Conservation (phyloP, 2,329 filamentous ascomycete species). For the Aspergillus aculeatinus region DNA sequence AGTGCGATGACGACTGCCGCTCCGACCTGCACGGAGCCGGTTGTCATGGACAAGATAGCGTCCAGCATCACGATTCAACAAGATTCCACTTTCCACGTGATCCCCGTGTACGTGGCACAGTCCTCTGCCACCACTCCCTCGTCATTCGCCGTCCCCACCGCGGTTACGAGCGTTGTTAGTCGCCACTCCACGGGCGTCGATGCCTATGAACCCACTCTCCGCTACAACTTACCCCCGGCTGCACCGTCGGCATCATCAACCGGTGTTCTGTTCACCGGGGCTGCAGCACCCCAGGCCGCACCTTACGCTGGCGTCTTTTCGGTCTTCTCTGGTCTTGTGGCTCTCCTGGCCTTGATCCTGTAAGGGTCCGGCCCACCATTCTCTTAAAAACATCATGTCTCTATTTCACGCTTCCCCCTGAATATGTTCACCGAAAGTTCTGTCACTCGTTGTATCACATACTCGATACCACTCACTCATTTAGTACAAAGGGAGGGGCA, state of each 20-base stretch:
- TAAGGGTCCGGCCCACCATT: conserved; percentile 12
- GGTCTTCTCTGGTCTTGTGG: conserved; percentile 24
- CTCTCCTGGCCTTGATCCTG: conserved; percentile 30
- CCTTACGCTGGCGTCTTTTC: conserved; percentile 24
- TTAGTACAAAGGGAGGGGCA: not conserved
- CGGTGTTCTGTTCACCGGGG: conserved; percentile 26
- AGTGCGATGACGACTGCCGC: not conserved
- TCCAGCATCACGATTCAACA: conserved; percentile 15
- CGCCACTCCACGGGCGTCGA: conserved; percentile 47
- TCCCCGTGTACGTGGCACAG: conserved; percentile 29
- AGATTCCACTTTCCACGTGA: conserved; percentile 23
- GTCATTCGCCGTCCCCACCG: conserved; percentile 20
- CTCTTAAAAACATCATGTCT: not conserved
- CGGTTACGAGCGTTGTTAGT: conserved; percentile 16
- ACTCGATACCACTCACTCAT: not conserved
- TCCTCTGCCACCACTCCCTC: conserved; percentile 20
- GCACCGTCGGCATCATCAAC: conserved; percentile 29
- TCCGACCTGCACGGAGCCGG: not conserved
- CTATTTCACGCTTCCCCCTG: not conserved
- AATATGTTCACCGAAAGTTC: not conserved
- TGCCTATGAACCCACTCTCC: conserved; percentile 36
- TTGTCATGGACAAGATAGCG: conserved; percentile 1
- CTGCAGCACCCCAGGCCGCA: conserved; percentile 19
- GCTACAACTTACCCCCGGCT: conserved; percentile 38
- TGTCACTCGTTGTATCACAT: not conserved